Base-by-base conservation (phyloP, 1,284 basidiomycete species). In the Flammula alnicola region DNA sequence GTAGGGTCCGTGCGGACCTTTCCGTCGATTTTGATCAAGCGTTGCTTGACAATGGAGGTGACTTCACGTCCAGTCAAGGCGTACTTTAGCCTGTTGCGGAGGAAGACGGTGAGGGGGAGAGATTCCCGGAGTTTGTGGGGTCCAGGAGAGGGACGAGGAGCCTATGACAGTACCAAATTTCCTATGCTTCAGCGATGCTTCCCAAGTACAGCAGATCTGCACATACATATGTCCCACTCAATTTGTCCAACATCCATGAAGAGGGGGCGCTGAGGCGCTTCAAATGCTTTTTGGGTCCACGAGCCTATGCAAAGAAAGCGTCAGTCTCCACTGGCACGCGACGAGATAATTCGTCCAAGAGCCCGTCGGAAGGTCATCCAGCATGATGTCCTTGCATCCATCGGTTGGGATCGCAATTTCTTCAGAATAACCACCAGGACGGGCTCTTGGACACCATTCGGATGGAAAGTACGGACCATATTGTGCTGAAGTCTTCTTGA, bases 231-330 rank as follows among this genome's bases (percentile, higher is more conserved):
- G 94, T 97, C 61, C 96, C 96, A 77, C 93, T 91, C 69, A 99
- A 79, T 80, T 99, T 99, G 84, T 98, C 95, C 63, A 99, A 84
- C 94, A 99, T 97, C 97, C 97, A 99, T 80, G 93, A 92, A 53
- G 93, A 96, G 61, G 97, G 97, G 64, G 97, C 97, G 64, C 89
- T 87, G 62, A 98, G 86, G 71, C 96, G 93, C 86, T 98, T 98
- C 80, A 98, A 84, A 75, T 99, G 96, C 81, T 98, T 98, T 89
- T 94, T 96, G 63, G 96, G 96, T 88, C 96, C 96, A 76, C 95
- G 88, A 70, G 84, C 93, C 93, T 94, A 55, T 41, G 52, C 52
- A 63, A 41, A 44, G 40, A 16, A 56, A 42, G 44, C 37, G 49
- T 58, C 54, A 63, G 56, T 46, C 51, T 60, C n/a, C 55, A 48